These are phyloP conservation scores for Tetrapisispora namnaoensis DNA, from an alignment of 805 yeast species.

Conservation along the genomic window DNA sequence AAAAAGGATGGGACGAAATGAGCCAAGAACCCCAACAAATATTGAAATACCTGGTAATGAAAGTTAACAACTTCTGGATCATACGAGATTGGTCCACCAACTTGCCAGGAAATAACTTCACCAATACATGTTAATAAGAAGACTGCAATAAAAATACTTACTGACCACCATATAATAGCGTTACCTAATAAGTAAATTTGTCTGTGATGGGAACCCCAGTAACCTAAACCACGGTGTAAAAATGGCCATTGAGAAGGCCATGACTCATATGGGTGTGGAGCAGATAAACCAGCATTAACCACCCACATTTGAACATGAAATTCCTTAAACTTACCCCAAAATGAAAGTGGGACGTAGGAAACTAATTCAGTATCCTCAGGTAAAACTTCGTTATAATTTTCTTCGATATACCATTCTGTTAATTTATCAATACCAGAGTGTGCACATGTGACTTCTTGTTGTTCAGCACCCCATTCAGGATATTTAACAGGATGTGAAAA, in stretches of 20 bases:
- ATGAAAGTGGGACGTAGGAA: conserved; percentile 44
- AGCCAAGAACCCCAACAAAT: conserved; percentile 57
- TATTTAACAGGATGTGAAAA: conserved; percentile 67
- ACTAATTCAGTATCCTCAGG: conserved; percentile 37
- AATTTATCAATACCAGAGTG: conserved; percentile 52
- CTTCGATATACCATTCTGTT: conserved; percentile 66
- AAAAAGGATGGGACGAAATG: conserved; percentile 71
- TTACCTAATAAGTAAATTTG: conserved; percentile 70
- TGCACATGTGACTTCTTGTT: conserved; percentile 79
- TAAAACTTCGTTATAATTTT: conserved; percentile 45
- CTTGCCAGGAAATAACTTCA: conserved; percentile 54
- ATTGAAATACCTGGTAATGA: conserved; percentile 53
- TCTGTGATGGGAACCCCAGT: conserved; percentile 48
- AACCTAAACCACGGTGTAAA: conserved; percentile 67
- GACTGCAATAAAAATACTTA: conserved; percentile 42
- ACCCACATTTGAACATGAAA: conserved; percentile 70
- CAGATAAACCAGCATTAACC: conserved; percentile 58
- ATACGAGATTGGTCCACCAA: conserved; percentile 40
- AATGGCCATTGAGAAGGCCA: conserved; percentile 68
- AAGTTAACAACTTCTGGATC: conserved; percentile 52
- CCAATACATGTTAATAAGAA: conserved; percentile 38
- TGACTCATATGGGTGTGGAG: conserved; percentile 64
- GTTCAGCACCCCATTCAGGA: conserved; percentile 78
- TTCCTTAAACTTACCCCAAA: conserved; percentile 54
- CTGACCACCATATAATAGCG: conserved; percentile 72